Conservation (phyloP, 768 basidiomycete species). For the Lepiota brunneoincarnata region DNA sequence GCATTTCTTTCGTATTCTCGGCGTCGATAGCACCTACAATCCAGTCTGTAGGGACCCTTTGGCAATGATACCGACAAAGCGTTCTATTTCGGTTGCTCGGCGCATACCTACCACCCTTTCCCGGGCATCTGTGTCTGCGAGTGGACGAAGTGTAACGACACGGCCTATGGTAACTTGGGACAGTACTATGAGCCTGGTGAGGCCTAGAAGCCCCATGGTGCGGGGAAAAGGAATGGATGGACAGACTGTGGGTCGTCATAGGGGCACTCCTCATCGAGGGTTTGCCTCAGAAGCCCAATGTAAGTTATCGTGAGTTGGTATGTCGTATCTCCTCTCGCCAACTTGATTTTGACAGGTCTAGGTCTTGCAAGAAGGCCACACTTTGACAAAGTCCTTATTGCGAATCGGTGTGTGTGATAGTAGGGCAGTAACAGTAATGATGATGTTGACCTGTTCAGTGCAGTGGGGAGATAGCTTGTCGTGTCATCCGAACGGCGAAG, state of each 20-base stretch:
- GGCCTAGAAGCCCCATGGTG: neutral
- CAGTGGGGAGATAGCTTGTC: constrained; percentile 95
- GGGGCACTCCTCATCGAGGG: constrained; percentile 7
- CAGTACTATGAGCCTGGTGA: neutral
- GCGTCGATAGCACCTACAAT: neutral
- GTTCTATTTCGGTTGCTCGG: constrained; percentile 25
- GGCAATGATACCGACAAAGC: constrained; percentile 36
- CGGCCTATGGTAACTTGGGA: constrained; percentile 14
- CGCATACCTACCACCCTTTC: constrained; percentile 22
- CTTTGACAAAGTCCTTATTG: constrained; percentile 90
- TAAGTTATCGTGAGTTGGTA: constrained; percentile 12
- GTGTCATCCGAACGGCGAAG: constrained; percentile 87
- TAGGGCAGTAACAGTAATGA: neutral
- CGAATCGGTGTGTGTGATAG: constrained; percentile 66
- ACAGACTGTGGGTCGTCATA: neutral
- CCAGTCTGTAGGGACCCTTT: neutral
- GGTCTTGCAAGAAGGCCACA: constrained; percentile 38
- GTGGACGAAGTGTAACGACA: constrained; percentile 10
- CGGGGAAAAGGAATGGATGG: neutral
- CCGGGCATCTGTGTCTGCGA: constrained; percentile 12
- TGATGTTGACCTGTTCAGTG: neutral
- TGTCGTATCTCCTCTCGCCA: neutral
- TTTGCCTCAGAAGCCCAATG: constrained; percentile 29
- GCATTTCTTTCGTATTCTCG: neutral
- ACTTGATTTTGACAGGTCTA: neutral